Evolutionary conservation across 352 stramenopile genomes (phyloP).

Genomic region (Thalassiosira ordinaria): DNA sequence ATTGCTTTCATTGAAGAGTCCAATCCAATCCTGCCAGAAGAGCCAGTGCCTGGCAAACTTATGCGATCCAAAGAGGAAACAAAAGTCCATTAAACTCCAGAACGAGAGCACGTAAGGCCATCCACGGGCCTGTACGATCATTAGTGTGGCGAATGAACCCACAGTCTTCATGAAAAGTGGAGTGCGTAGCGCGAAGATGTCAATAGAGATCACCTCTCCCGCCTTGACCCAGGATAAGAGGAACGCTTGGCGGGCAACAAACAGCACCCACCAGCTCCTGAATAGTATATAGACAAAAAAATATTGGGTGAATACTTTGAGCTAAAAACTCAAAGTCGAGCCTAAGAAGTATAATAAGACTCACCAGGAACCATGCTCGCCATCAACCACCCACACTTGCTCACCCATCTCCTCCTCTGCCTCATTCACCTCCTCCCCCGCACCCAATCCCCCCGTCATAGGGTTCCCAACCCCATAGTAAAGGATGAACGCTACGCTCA

Average conservation of each 20-base stretch:
- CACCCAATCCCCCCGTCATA: conserved; percentile 26
- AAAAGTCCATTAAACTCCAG: conserved; percentile 67
- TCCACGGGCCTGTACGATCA: conserved; percentile 71
- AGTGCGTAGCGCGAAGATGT: conserved; percentile 73
- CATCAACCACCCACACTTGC: too few relatives aligned
- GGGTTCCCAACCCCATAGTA: conserved; percentile 58
- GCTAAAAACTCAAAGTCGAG: conserved; percentile 1
- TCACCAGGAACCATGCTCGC: conserved; percentile 23
- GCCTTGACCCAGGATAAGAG: conserved; percentile 52
- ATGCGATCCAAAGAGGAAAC: conserved; percentile 59
- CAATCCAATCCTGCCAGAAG: conserved; percentile 65
- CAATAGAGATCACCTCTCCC: conserved; percentile 68
- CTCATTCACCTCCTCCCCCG: background rate
- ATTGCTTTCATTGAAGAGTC: conserved; percentile 70
- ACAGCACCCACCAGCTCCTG: conserved; percentile 59
- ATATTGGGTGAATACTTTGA: conserved; percentile 10
- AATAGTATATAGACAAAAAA: too few relatives aligned
- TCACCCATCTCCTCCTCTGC: background rate
- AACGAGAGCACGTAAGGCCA: conserved; percentile 68
- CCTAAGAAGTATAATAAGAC: conserved; percentile 3
- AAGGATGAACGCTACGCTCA: conserved; percentile 50
- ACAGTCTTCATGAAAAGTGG: conserved; percentile 61
- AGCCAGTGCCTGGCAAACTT: conserved; percentile 65
- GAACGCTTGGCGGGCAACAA: conserved; percentile 53
- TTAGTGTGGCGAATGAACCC: conserved; percentile 61